phyloP scores from a whole-genome alignment of 1,284 basidiomycete species.

The Cystobasidium pallidum region DNA sequence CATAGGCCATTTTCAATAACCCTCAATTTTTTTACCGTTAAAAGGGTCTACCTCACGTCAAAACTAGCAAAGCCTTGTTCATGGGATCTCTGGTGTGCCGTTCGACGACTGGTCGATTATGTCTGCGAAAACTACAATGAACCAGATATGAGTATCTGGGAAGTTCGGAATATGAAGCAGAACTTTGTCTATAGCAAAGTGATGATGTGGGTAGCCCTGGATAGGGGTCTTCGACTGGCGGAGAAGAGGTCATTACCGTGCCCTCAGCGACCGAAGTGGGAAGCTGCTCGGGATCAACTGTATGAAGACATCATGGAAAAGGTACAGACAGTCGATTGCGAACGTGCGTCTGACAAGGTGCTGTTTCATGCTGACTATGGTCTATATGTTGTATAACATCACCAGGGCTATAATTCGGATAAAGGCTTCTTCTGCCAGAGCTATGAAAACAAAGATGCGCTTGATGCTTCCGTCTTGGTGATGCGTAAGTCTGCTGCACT shows the following conservation, averaged over 20 bases:
- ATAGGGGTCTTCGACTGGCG: conserved; percentile 75
- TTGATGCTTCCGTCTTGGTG: conserved; percentile 58
- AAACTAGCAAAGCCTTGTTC: conserved; percentile 64
- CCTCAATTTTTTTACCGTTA: background rate
- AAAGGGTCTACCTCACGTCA: conserved; percentile 79
- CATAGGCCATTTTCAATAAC: too few species aligned
- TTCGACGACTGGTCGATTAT: conserved; percentile 60
- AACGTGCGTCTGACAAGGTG: background rate
- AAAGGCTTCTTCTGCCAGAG: conserved; percentile 49
- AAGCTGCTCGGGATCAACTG: conserved; percentile 71
- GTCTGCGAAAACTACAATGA: conserved; percentile 30
- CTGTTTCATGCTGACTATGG: background rate
- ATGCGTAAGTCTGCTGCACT: conserved; percentile 41
- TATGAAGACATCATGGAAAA: conserved; percentile 72
- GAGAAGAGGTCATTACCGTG: conserved; percentile 70
- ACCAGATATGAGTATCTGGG: conserved; percentile 68
- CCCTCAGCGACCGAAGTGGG: conserved; percentile 64
- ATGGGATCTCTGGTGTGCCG: conserved; percentile 57
- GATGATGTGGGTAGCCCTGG: conserved; percentile 78
- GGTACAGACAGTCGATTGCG: background rate
- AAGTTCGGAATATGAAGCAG: conserved; percentile 64
- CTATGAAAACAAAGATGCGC: conserved; percentile 59
- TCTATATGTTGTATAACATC: background rate
- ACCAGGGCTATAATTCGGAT: conserved; percentile 75
- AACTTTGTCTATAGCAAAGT: conserved; percentile 89